These are phyloP conservation scores for Fusarium chlamydosporum DNA, from an alignment of 2,329 filamentous ascomycete species.

Conservation along the genomic window DNA sequence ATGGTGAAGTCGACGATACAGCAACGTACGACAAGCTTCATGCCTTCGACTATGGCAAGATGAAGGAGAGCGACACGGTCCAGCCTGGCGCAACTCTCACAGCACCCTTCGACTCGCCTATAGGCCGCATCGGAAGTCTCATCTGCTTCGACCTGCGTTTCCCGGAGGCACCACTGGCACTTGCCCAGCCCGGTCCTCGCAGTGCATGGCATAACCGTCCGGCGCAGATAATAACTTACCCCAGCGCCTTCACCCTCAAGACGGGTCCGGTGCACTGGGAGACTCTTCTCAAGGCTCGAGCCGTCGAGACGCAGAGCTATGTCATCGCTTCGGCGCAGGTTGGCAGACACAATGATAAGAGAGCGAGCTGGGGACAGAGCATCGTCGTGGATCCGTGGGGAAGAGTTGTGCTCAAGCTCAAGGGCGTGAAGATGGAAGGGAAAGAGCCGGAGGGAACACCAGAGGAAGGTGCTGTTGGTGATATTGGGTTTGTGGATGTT, in stretches of 20 bases:
- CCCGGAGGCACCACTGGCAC: conserved; percentile 78
- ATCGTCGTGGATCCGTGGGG: conserved; percentile 93
- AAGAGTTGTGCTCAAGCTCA: conserved; percentile 75
- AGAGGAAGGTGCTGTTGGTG: conserved; percentile 58
- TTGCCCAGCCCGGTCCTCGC: conserved; percentile 63
- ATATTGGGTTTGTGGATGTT: conserved; percentile 69
- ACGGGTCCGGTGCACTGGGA: conserved; percentile 93
- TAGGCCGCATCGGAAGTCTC: conserved; percentile 82
- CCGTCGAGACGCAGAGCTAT: conserved; percentile 91
- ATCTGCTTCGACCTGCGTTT: conserved; percentile 96
- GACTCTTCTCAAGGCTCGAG: conserved; percentile 80
- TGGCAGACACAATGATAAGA: conserved; percentile 79
- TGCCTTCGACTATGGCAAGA: conserved; percentile 79
- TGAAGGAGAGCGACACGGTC: conserved; percentile 70
- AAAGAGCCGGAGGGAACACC: conserved; percentile 45
- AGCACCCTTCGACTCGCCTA: conserved; percentile 77
- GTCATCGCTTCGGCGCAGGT: conserved; percentile 87
- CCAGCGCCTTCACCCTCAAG: conserved; percentile 89
- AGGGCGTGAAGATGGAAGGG: conserved; percentile 66
- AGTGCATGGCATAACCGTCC: conserved; percentile 54
- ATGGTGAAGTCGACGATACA: conserved; percentile 59
- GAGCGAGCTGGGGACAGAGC: conserved; percentile 87
- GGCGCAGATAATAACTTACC: conserved; percentile 86
- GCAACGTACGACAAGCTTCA: conserved; percentile 87
- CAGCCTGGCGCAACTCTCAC: conserved; percentile 75